Evolutionary conservation across 139 green algal species (phyloP).

Genomic region (Chlorella vulgaris): DNA sequence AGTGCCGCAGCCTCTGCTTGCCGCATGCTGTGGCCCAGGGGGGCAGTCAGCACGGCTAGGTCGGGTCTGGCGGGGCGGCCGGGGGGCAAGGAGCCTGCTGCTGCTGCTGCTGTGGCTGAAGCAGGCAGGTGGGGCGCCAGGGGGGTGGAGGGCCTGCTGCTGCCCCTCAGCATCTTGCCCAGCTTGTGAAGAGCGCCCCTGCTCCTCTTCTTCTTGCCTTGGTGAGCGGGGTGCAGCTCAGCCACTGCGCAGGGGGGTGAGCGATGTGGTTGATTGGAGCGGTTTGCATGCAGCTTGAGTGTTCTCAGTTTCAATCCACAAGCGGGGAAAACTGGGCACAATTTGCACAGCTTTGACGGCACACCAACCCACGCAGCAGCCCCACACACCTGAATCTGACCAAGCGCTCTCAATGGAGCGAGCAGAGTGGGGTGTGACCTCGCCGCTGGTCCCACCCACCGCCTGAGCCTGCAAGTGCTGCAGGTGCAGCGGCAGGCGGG

Average conservation of each 20-base stretch:
- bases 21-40: slow-evolving; percentile 26
- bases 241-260: slow-evolving; percentile 8
- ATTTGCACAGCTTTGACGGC: too few species aligned
- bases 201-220: slow-evolving; percentile 26
- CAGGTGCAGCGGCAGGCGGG: slow-evolving; percentile 10
- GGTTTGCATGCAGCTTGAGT: too few species aligned
- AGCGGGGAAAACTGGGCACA: too few species aligned
- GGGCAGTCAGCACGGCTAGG: slow-evolving; percentile 5
- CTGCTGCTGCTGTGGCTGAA: not conserved
- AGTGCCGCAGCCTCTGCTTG: slow-evolving; percentile 9
- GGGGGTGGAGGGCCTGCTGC: not conserved
- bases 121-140: too few species aligned
- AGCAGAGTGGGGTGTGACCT: not conserved
- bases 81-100: too few species aligned
- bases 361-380: too few species aligned
- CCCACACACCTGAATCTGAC: slow-evolving; percentile 22
- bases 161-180: slow-evolving; percentile 30
- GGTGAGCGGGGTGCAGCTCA: not conserved
- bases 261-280: not conserved
- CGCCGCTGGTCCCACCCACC: slow-evolving; percentile 1
- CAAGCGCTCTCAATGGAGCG: not conserved
- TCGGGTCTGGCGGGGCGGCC: not conserved
- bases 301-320: too few species aligned
- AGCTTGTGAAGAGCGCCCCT: slow-evolving; percentile 38
- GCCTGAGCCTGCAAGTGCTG: slow-evolving; percentile 1